Base-by-base conservation (phyloP, 1,284 basidiomycete species). In the Malassezia psittaci region DNA sequence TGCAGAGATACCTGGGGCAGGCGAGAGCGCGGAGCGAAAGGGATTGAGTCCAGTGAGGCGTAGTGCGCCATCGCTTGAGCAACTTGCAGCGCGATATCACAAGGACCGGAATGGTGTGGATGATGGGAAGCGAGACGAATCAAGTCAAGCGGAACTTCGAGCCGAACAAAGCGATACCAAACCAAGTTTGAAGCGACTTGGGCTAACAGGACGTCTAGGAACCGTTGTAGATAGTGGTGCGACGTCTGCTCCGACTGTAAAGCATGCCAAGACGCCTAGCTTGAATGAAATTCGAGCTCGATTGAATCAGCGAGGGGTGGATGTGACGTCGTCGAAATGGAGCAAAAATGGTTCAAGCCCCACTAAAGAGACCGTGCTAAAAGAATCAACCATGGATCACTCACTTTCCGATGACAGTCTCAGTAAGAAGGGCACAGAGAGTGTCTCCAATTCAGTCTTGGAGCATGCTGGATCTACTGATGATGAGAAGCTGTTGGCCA, bases 251-350 rank as follows among this genome's bases (percentile, higher is more conserved):
- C 42, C 48, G 19, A 60, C 53, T 0, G 56, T 41, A 34, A 47
- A 35, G 53, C 55, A 49, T 48, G 53, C 12, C 46, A 51, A n/a
- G 59, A 66, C 71, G 32, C 69, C 69, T 0, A 72, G 65, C 44
- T 51, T 72, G 11, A 67, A 68, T 18, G 69, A 70, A 33, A 72
- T 72, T 36, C 61, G 61, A 21, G 65, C 65, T n/a, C 62, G 68
- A 0, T 62, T 72, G n/a, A 51, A 48, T 18, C 34, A 50, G 44
- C 48, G 53, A 5, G 51, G 43, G 12, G 51, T 52, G 19, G 54
- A 53, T 37, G 46, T 46, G 29, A 52, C 57, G 2, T 50, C 45
- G 13, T 50, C 42, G 16, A 45, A 35, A 38, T 47, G 47, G 54
- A 35, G 16, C 53, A 29, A 38, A n/a, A 45, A 12, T 10, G 36